Evolutionary conservation across 176 grass and related monocot species (phyloP), one percentile per base, ranked within the genome.

Genomic region (Ampelocalamus luodianensis): DNA sequence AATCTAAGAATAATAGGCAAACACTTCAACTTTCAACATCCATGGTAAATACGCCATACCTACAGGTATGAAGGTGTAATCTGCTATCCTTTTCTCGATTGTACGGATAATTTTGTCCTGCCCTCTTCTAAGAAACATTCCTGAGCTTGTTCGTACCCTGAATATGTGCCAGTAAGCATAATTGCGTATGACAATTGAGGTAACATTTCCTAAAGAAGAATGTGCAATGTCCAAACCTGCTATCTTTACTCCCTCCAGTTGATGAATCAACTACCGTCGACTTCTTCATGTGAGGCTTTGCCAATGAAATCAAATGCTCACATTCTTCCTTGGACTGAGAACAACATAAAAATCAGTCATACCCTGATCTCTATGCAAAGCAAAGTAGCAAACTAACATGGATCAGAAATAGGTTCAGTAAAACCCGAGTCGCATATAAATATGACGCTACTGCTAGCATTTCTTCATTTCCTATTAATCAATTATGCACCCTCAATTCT

Each of bases 291-390:
- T 74, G 97, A 75, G 93, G 97, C 65, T 86, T 99, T 63, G 97
- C 93, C 66, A 96, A 78, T 44, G 91, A 82, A 79, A 94, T 99
- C 46, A 99, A 85, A 88, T 99, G 76, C 6, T 99, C 91, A 42
- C 93, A 99, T 92, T 99, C 97, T 79, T 99, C 93, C 76, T 99
- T 94, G 53, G 97, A 96, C 97, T 99, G 79, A 46, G 77, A 89
- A 91, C 22, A 81, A 51, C 51, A 84, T 8, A 80, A 50, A 87
- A 63, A 10, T 75, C 18, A 84, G 76, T 80, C n/a, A 63, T 79
- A 69, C 9, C 12, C 42, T 34, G 58, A 74, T 62, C 23, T 29
- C 11, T 50, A 67, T 39, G 2, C 44, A n/a, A 86, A 77, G 55
- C 44, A 65, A 68, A 74, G 1, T 29, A 51, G 45, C 18, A 65